Evolutionary conservation across 2,329 filamentous ascomycete genomes (phyloP), one percentile per base, ranked within the genome.

Genomic region (Colletotrichum theobromicola): DNA sequence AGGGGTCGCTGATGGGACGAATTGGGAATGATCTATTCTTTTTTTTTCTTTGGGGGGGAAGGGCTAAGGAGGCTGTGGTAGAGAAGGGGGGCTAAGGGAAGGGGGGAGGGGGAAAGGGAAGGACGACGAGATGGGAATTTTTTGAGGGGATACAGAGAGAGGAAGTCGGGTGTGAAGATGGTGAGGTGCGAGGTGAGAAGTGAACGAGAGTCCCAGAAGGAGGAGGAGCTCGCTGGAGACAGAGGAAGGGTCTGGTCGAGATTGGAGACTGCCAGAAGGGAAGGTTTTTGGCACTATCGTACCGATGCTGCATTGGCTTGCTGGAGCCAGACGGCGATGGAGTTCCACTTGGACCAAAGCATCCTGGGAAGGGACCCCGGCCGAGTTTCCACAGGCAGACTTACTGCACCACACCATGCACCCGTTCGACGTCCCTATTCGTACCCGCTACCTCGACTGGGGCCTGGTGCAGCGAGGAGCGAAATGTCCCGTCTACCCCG

Each of bases 231-330:
- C 34, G 68, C 58, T 46, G 42, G 42, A 46, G 42, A 46, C 42
- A 46, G 42, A 46, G 42, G 42, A 46, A 46, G 42, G 18, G 24
- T 62, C 58, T 60, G 21, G 46, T 64, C 34, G 68, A 74, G 72
- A 63, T 67, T 76, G 68, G 73, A 76, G 63, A 75, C 75, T 75
- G 74, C 64, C 65, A 75, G 68, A 76, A 67, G 75, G 67, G 72
- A 75, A 75, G 75, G 67, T 74, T 76, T 60, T 73, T 67, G 62
- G 62, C 34, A 46, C 42, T 46, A 72, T 75, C 46, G 74, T 73
- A 70, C 63, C 73, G 76, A 63, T 76, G 76, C 55, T 74, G 72
- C 72, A 74, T 72, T 71, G 67, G 72, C 61, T 57, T 74, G 55
- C 55, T 74, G 72, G 72, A 72, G 68, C 68, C 72, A 67, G 62